Percentiles rank a stretch among this genome's conserved stretches.
Evolutionary conservation across 1,139 yeast species (phyloP).

Genomic region (Yamadazyma jaroonii): DNA sequence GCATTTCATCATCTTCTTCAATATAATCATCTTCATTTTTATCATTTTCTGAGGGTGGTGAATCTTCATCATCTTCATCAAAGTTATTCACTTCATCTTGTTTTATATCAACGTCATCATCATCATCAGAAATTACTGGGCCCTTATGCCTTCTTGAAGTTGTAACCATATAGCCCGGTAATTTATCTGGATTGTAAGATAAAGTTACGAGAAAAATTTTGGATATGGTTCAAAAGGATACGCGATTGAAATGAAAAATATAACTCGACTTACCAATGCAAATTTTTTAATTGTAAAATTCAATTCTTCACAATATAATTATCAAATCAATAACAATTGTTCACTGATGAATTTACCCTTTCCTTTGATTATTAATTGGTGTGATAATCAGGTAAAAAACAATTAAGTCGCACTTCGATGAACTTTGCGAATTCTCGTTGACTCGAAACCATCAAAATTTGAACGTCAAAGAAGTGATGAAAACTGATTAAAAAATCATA

Average conservation of each 20-base stretch:
- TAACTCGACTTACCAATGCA: too few species aligned
- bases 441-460: too few species aligned
- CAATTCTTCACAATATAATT: too few species aligned
- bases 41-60: constrained; percentile 15
- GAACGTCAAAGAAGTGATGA: too few species aligned
- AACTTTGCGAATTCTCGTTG: background rate
- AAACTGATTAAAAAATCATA: too few species aligned
- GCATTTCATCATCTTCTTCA: constrained; percentile 24
- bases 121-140: constrained; percentile 10
- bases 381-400: background rate
- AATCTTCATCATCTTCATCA: constrained; percentile 9
- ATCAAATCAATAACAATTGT: too few species aligned
- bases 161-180: constrained; percentile 9
- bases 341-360: too few species aligned
- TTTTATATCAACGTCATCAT: constrained; percentile 3
- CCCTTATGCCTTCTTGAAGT: constrained; percentile 9
- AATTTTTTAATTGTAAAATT: too few species aligned
- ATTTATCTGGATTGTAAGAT: constrained; percentile 10
- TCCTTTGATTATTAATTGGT: too few species aligned
- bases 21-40: constrained; percentile 16
- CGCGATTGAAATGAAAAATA: background rate
- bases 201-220: constrained; percentile 16
- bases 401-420: background rate
- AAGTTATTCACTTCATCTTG: background rate
- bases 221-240: constrained; percentile 3